Base-by-base conservation (phyloP, 345 rosid species). In the Populus alba region DNA sequence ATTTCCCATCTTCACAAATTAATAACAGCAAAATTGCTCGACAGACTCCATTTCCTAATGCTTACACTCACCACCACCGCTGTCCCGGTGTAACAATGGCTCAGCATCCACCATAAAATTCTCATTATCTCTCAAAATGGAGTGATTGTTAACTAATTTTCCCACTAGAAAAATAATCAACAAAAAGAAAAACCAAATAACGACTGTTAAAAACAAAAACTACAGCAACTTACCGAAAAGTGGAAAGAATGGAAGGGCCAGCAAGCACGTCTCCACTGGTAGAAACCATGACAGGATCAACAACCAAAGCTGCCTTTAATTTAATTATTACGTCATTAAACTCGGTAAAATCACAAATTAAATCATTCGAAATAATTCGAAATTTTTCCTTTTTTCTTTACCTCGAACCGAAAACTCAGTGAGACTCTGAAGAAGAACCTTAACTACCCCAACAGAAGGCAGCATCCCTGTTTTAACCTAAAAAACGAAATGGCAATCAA, bases 401-500 rank as follows among this genome's bases (percentile, higher is more conserved):
- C 98, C 97, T 80, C 77, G 84, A 68, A 88, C 91, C 11, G 94
- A 92, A 83, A 83, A 92, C 75, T 94, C 87, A 25, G 73, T 76
- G 23, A 92, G 89, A 63, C 73, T 87, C 53, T 78, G 92, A 78
- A 68, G 82, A 77, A 94, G 92, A 81, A 86, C 86, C 79, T 86
- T 87, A 49, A 92, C 87, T 79, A 89, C 88, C 74, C 85, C 92
- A 35, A 86, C 68, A 20, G 99, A 94, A 78, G 98, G 97, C 59
- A 96, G 89, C 98, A 96, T 90, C 78, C 99, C 97, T 62, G 98
- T 94, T 86, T 96, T 96, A 73, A 96, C 99, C 99, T 96, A 75
- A 72, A 7, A 83, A 31, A 72, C 75, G 55, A 78, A 57, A 33
- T 59, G 23, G 13, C 69, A 66, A 43, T 63, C 37, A 43, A 16